These are phyloP conservation scores for Tolypocladium nubicola DNA, from an alignment of 2,329 filamentous ascomycete species.

Conservation along the genomic window DNA sequence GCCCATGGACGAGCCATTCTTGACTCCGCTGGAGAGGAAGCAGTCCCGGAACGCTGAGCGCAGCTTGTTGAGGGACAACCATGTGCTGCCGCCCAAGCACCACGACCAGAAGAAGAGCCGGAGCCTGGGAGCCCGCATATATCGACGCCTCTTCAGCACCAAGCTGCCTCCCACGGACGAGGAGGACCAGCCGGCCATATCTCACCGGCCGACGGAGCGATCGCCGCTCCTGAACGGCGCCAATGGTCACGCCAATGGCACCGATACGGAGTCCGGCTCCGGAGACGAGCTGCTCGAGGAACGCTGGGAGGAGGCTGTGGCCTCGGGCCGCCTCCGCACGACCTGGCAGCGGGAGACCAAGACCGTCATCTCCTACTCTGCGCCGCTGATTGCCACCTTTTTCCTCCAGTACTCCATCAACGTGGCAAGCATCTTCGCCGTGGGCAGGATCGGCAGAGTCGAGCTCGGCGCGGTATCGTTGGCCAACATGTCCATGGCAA, in stretches of 20 bases:
- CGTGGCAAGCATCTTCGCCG: slow-evolving; percentile 70
- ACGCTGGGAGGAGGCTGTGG: slow-evolving; percentile 80
- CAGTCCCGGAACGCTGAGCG: slow-evolving; percentile 47
- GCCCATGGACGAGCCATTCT: slow-evolving; percentile 29
- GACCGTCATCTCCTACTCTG: slow-evolving; percentile 62
- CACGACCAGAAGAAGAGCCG: slow-evolving; percentile 18
- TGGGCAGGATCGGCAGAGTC: slow-evolving; percentile 63
- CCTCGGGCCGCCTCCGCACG: slow-evolving; percentile 70
- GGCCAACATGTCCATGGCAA: slow-evolving; percentile 67
- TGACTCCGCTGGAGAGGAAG: slow-evolving; percentile 45
- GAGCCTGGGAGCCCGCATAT: slow-evolving; percentile 30
- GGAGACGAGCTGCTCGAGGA: slow-evolving; percentile 46
- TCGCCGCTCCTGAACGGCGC: slow-evolving; percentile 25
- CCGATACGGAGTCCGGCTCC: slow-evolving; percentile 32
- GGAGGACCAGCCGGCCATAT: slow-evolving; percentile 22
- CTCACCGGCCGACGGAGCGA: slow-evolving; percentile 28
- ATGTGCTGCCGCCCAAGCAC: slow-evolving; percentile 54
- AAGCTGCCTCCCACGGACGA: slow-evolving; percentile 33
- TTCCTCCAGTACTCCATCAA: slow-evolving; percentile 75
- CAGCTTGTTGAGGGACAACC: slow-evolving; percentile 54
- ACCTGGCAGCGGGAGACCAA: slow-evolving; percentile 87
- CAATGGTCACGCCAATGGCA: slow-evolving; percentile 9
- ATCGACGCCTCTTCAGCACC: slow-evolving; percentile 42
- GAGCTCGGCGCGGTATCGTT: slow-evolving; percentile 34
- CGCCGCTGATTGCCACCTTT: slow-evolving; percentile 61